Evolutionary conservation across 1,284 basidiomycete species (phyloP), one percentile per base, ranked within the genome.

Genomic region (Ustilago loliicola): DNA sequence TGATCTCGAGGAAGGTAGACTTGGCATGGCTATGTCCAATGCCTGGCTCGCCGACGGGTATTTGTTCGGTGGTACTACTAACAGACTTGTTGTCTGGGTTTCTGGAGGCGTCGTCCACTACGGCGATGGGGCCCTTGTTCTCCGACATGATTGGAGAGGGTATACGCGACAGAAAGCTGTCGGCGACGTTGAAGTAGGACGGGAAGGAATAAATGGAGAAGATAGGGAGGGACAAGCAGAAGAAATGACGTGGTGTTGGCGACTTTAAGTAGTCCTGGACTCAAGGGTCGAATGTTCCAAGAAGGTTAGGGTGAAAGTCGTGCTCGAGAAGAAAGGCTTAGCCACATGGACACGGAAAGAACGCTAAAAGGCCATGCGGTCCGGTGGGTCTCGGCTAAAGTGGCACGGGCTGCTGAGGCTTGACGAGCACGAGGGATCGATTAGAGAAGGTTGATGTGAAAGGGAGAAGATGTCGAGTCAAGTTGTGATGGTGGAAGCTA

Each of bases 31-130:
- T 19, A 1, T 50, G 6, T 5, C 34, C 32, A 45, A 45, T n/a
- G 15, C 32, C 2, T 1, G 23, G 48, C 3, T 21, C 32, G 11
- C 42, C 10, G n/a, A 45, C 13, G 3, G 47, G 59, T 1, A 25
- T 13, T 19, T 56, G 56, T 0, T 67, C 64, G 3, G 70, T 59
- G 9, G 53, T 23, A 36, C 45, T 52, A 27, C 9, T 38, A 54
- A 68, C 48, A 5, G 71, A 73, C 50, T 73, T 73, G 34, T 42
- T 60, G 51, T 73, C 71, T 8, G 63, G 68, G 21, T 47, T 50
- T 45, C 55, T 58, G 36, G 50, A 55, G 25, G 38, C 38, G 13
- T 66, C 64, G 52, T 66, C 64, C 32, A 32, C n/a, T 25, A 23
- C 57, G 5, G 52, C 32, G 40, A 23, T 47, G 30, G 64, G 64